A percentile compares a stretch with the other conserved stretches of the same genome.
Evolutionary conservation across 164 flowering plant genomes (phyloP).

Genomic region (Magnolia changhungtana): DNA sequence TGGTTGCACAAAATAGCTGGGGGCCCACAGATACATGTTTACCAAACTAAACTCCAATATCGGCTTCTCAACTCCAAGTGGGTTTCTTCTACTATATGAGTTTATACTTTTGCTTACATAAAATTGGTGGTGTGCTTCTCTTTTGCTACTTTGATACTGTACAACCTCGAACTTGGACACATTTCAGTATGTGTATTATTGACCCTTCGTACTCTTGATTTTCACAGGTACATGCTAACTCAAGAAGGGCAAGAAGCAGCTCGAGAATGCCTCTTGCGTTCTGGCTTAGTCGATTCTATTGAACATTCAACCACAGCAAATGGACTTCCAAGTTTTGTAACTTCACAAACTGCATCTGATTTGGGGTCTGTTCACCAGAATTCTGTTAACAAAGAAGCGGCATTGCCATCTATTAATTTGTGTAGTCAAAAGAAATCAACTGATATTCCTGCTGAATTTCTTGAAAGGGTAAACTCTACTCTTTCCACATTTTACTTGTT

Average conservation of each 20-base stretch:
- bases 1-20: too few species aligned
- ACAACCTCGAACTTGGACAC: not conserved
- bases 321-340: conserved; percentile 14
- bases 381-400: conserved; percentile 23
- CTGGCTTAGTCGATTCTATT: conserved; percentile 49
- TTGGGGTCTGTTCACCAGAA: conserved; percentile 17
- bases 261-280: conserved; percentile 68
- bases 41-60: too few species aligned
- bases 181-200: not conserved
- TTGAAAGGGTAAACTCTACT: conserved; percentile 47
- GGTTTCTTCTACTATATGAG: not conserved
- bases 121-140: not conserved
- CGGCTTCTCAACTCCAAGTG: too few species aligned
- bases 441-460: conserved; percentile 44
- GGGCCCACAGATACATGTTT: too few species aligned
- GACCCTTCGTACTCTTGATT: not conserved
- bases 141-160: not conserved
- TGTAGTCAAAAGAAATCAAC: conserved; percentile 27
- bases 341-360: conserved; percentile 15
- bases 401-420: conserved; percentile 15
- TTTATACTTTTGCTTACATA: not conserved
- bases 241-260: conserved; percentile 74
- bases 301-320: conserved; percentile 20
- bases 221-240: conserved; percentile 80
- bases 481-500: not conserved